Evolutionary conservation across 345 rosid species (phyloP), one percentile per base, ranked within the genome.

Genomic region (Cardamine resedifolia): DNA sequence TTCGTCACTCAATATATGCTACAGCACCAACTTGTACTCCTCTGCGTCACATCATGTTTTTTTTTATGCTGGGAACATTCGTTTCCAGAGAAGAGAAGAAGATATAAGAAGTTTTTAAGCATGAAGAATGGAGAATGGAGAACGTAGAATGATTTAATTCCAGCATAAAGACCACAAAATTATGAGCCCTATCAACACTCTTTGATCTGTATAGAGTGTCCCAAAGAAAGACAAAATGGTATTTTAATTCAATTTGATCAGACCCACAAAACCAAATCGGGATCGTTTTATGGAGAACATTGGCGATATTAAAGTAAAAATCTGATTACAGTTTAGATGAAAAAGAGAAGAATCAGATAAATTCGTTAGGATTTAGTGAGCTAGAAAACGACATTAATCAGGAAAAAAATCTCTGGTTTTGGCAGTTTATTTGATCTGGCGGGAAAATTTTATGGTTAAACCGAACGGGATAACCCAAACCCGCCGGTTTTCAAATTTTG

Each of bases 1-100:
- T 60, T 64, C 73, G 20, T 74, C 78, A 66, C 61, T 50, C 41
- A 50, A 38, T 21, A 74, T 74, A 67, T 59, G 73, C 68, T 27
- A 67, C 26, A 66, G 15, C 43, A 33, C 58, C 38, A 24, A 56
- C 70, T 51, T 57, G 51, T 24, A 57, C 64, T 63, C 62, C 21
- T 63, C 26, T 43, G 38, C 41, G 49, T 11, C 68, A 61, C 73
- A 59, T 50, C 18, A 20, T 66, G 45, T 58, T 66, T 36, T 58
- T 55, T 44, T 19, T 49, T 48, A 59, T 74, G 41, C 68, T 50
- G 56, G 36, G 55, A 74, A 59, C 63, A 58, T 74, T 74, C 56
- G 36, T 60, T 68, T 73, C 3, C 15, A 38, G 31, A 52, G 43
- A 43, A 64, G 47, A 28, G 53, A 24, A 49, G 65, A 66, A 9